Evolutionary conservation across 192 early-diverging fungal species (phyloP), one percentile per base, ranked within the genome.

Genomic region (Phlyctochytrium arcticum): DNA sequence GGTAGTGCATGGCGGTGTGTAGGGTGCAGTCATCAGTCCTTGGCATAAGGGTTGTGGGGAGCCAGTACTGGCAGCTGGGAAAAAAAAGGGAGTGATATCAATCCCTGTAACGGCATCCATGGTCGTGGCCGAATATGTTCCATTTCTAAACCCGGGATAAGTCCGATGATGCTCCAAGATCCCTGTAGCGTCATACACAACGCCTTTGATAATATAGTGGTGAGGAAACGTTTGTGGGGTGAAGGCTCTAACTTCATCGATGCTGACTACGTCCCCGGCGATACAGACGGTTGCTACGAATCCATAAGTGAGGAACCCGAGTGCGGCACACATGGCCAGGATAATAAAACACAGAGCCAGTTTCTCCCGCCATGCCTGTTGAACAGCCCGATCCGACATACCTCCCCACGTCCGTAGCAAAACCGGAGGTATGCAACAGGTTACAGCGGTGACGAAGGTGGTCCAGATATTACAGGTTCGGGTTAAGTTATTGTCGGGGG

Each of bases 361-460:
- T 70, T 99, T 96, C 69, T 98, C 95, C 57, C 95, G 85, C 95
- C 95, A 98, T 4, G 95, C 95, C 70, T 90, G 83, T 48, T 87
- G 90, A 58, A 93, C 81, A 68, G 90, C 90, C 78, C 32, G 85
- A 83, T 60, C 46, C n/a, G 62, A 83, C 84, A 83, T 90, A 31
- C 83, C 74, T 29, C 91, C 91, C 62, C 88, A 90, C 68, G 62
- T 80, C 8, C 32, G 48, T 30, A 96, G 67, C 24, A 77, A 82
- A 29, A 71, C 60, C 27, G 82, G 75, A 19, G 91, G 94, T 27
- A 93, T 76, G 80, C 81, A 87, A 79, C 87, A 89, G 6, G 82
- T 91, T 57, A 81, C 80, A 35, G 80, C 51, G 84, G 84, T 88
- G 3, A 88, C 85, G 61, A 93, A 71, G 36, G 77, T 71, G 26